A percentile compares a stretch with the other conserved stretches of the same genome.
phyloP scores from a whole-genome alignment of 768 basidiomycete genomes.

The Nidularia pulvinata region DNA sequence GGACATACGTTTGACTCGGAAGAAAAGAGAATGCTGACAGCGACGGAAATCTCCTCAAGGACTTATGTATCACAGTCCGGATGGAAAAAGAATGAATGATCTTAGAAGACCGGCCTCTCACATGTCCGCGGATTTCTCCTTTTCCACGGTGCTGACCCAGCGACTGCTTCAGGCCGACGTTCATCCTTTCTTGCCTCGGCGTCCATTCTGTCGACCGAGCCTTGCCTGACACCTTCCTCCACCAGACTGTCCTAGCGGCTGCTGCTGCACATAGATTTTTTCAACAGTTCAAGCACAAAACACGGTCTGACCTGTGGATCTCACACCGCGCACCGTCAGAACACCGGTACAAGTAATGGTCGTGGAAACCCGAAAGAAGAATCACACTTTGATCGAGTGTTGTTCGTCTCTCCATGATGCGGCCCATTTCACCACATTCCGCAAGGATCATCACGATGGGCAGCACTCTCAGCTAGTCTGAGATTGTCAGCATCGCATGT shows the following conservation, averaged over 20 bases:
- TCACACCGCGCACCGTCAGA: not conserved
- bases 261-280: too few species aligned
- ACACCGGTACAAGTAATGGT: not conserved
- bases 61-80: conserved; percentile 25
- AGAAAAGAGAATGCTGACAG: conserved; percentile 29
- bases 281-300: too few species aligned
- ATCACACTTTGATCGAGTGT: not conserved
- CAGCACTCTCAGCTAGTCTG: too few species aligned
- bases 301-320: not conserved
- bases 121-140: conserved; percentile 22
- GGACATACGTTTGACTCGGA: conserved; percentile 20
- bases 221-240: not conserved
- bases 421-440: too few species aligned
- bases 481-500: too few species aligned
- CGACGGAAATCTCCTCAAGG: conserved; percentile 29
- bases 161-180: conserved; percentile 10
- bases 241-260: too few species aligned
- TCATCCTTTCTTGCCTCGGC: not conserved
- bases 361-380: not conserved
- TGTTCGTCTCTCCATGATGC: too few species aligned
- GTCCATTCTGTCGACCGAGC: not conserved
- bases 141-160: conserved; percentile 16
- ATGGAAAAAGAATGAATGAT: conserved; percentile 35
- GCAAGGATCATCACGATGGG: too few species aligned
- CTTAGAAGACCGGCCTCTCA: conserved; percentile 16